Percentiles rank a stretch among this genome's conserved stretches.
Evolutionary conservation across 2,329 filamentous ascomycete genomes (phyloP).

Genomic region (Colletotrichum nymphaeae): DNA sequence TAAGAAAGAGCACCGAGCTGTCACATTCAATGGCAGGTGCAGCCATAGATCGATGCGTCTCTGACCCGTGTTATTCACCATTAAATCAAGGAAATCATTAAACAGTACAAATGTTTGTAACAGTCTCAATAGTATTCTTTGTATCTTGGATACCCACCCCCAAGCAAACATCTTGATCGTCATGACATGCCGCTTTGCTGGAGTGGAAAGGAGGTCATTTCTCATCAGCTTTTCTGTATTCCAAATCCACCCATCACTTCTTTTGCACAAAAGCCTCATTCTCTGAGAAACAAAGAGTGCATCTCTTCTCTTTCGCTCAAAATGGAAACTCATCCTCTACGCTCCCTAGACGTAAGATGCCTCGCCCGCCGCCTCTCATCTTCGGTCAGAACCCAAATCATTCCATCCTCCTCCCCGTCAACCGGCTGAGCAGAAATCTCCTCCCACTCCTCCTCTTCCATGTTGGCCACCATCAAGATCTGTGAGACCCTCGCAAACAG

Average conservation of each 20-base stretch:
- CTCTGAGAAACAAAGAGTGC: neutral
- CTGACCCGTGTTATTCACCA: neutral
- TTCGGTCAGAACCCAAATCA: slow-evolving; percentile 77
- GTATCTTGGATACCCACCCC: neutral
- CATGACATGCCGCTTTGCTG: neutral
- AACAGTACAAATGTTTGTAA: neutral
- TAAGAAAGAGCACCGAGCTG: neutral
- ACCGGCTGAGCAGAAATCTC: slow-evolving; percentile 63
- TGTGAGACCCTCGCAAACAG: slow-evolving; percentile 81
- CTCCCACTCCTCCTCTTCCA: slow-evolving; percentile 97
- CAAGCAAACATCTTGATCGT: neutral
- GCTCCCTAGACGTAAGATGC: slow-evolving; percentile 60
- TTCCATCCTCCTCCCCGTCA: slow-evolving; percentile 67
- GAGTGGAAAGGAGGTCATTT: slow-evolving; percentile 16
- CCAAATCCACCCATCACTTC: neutral
- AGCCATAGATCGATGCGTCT: no score
- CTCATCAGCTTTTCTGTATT: slow-evolving; percentile 28
- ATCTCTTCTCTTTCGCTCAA: neutral
- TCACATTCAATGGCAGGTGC: no score
- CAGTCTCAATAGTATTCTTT: neutral
- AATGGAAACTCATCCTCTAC: slow-evolving; percentile 6
- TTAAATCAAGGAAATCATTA: neutral
- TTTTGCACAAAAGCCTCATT: neutral
- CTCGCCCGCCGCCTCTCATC: slow-evolving; percentile 82
- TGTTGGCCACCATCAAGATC: slow-evolving; percentile 87